Evolutionary conservation across 1,284 basidiomycete species (phyloP).

Genomic region (Entoloma clypeatum): DNA sequence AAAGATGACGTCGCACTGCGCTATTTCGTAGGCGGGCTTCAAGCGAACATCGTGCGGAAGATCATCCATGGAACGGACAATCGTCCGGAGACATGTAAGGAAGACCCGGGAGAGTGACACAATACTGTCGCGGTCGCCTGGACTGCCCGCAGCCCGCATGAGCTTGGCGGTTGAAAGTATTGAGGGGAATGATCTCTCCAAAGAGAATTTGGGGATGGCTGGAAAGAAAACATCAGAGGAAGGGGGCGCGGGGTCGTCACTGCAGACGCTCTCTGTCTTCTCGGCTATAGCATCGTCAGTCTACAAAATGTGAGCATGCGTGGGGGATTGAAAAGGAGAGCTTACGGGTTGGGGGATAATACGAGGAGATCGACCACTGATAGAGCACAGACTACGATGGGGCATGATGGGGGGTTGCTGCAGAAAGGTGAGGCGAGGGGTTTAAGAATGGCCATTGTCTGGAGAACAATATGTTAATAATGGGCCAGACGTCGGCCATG

Average conservation of each 20-base stretch:
- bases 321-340: slow-evolving; percentile 4
- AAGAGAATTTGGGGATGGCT: slow-evolving; percentile 11
- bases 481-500: too few species aligned
- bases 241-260: slow-evolving; percentile 20
- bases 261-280: slow-evolving; percentile 23
- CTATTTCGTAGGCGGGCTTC: slow-evolving; percentile 18
- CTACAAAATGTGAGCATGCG: background rate
- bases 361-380: slow-evolving; percentile 15
- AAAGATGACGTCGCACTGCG: slow-evolving; percentile 20
- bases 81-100: slow-evolving; percentile 15
- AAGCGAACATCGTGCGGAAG: slow-evolving; percentile 19
- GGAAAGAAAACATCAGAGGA: slow-evolving; percentile 17
- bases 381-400: slow-evolving; percentile 10
- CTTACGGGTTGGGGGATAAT: slow-evolving; percentile 6
- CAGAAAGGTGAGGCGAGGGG: too few species aligned
- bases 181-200: slow-evolving; percentile 19
- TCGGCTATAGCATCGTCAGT: slow-evolving; percentile 10
- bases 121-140: slow-evolving; percentile 6
- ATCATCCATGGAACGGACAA: slow-evolving; percentile 19
- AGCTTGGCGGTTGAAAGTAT: slow-evolving; percentile 15
- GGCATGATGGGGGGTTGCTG: slow-evolving; percentile 12
- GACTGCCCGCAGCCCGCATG: slow-evolving; percentile 7
- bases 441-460: too few species aligned
- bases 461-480: too few species aligned
- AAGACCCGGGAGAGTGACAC: slow-evolving; percentile 19